These are phyloP conservation scores for Paraphaeosphaeria minitans DNA, from an alignment of 2,329 filamentous ascomycete genomes.

Conservation along the genomic window DNA sequence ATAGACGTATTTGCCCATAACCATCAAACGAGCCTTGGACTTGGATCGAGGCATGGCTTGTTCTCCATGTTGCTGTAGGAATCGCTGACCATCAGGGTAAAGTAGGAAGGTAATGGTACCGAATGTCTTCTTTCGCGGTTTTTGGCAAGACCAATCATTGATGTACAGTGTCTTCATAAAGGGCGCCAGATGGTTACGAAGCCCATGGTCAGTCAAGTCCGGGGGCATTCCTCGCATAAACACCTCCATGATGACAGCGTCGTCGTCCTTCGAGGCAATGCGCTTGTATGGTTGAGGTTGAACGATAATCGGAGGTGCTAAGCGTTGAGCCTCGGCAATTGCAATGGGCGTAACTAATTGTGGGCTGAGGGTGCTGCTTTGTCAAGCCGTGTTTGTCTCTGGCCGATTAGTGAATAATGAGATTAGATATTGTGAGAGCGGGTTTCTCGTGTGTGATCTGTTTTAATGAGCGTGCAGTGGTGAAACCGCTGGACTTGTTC, in stretches of 20 bases:
- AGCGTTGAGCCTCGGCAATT: background rate
- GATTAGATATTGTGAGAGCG: background rate
- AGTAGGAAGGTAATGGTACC: constrained; percentile 54
- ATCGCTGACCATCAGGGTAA: constrained; percentile 43
- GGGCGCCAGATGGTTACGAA: constrained; percentile 46
- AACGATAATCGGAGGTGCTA: background rate
- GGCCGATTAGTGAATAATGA: too few species aligned
- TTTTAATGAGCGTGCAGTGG: background rate
- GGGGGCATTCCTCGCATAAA: constrained; percentile 51
- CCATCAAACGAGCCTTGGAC: constrained; percentile 4
- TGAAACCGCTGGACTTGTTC: background rate
- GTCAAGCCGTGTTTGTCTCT: background rate
- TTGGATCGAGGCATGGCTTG: background rate
- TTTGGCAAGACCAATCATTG: constrained; percentile 49
- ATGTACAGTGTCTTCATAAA: constrained; percentile 47
- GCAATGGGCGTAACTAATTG: background rate
- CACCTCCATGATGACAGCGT: constrained; percentile 52
- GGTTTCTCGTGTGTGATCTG: background rate
- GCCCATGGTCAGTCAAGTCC: constrained; percentile 46
- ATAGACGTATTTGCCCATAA: constrained; percentile 7
- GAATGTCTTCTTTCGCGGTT: constrained; percentile 46
- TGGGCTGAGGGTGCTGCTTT: background rate
- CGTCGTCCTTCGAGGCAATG: background rate
- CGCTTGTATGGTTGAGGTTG: background rate
- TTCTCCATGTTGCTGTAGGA: constrained; percentile 27